Percentiles rank a stretch among this genome's conserved stretches.
These are phyloP conservation scores for Cladophialophora psammophila DNA, from an alignment of 2,329 filamentous ascomycete species.

Conservation along the genomic window DNA sequence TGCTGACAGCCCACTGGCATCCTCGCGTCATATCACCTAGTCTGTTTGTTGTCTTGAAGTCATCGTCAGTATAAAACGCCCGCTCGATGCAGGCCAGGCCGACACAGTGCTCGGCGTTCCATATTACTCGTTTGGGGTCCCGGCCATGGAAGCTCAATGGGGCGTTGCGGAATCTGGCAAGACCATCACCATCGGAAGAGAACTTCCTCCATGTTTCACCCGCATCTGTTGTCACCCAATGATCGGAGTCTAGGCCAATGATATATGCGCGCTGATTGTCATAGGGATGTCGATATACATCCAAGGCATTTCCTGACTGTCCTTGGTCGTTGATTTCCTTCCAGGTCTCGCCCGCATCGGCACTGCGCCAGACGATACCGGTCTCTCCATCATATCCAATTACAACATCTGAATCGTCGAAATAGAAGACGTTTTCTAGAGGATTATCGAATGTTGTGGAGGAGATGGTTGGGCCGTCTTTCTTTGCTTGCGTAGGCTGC, in stretches of 20 bases:
- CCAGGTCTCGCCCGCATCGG: conserved; percentile 83
- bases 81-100: conserved; percentile 67
- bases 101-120: conserved; percentile 76
- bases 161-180: conserved; percentile 62
- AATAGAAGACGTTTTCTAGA: conserved; percentile 80
- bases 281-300: conserved; percentile 78
- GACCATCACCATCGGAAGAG: conserved; percentile 58
- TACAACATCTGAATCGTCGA: conserved; percentile 84
- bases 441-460: conserved; percentile 70
- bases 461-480: conserved; percentile 70
- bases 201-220: conserved; percentile 84
- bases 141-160: conserved; percentile 78
- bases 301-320: conserved; percentile 65
- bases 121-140: conserved; percentile 85
- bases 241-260: conserved; percentile 70
- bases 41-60: conserved; percentile 75
- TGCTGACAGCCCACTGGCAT: conserved; percentile 87
- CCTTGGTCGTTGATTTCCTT: conserved; percentile 67
- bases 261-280: conserved; percentile 82
- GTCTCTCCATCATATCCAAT: conserved; percentile 73
- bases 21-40: conserved; percentile 68
- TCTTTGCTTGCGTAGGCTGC: conserved; percentile 56
- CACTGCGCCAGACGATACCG: conserved; percentile 76
- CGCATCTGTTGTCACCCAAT: conserved; percentile 84
- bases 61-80: conserved; percentile 80